Base-by-base conservation (phyloP, 129 eudicot species). In the Mikania micrantha region DNA sequence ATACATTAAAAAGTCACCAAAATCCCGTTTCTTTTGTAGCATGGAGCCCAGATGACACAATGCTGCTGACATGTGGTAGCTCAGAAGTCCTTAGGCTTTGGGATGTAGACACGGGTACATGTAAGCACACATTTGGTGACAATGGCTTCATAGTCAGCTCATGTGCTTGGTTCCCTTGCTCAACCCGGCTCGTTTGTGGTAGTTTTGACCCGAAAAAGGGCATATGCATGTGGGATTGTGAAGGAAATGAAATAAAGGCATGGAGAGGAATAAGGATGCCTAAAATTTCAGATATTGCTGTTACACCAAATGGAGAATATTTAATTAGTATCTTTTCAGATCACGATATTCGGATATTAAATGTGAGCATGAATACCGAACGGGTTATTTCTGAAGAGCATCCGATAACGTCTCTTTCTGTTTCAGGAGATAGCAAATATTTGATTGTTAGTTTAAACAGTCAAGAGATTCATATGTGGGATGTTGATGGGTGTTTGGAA, bases 401-500 rank as follows among this genome's bases (percentile, higher is more conserved):
- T 52, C 65, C 81, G 3, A 83, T 91, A 31, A 85, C 97, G 13
- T 88, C 96, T 44, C 88, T 91, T 60, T 85, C 96, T n/a, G 64
- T 88, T 49, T 91, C 97, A 0, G 79, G 82, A 60, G 96, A 92
- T 71, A 56, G 95, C 4, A 86, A 80, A 75, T 85, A 79, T 53
- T 52, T 88, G 62, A 84, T 83, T 20, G 96, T 88, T 50, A 92
- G 85, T 60, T 82, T 92, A 22, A 92, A 88, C 53, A 88, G 96
- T 48, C 91, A 93, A 81, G 92, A 93, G 81, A 93, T 88, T 31
- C 98, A 92, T 64, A 76, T 88, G 95, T 92, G 98, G 98, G 96
- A 84, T 76, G 78, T 93, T 74, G 87, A 79, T 12, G 90, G 86
- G n/a, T 59, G 66, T 19, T 86, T 82, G 89, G 66, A 42, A 13